Percentiles rank a stretch among this genome's conserved stretches.
Evolutionary conservation across 352 stramenopile genomes (phyloP).

Genomic region (Pythium guiyangense): DNA sequence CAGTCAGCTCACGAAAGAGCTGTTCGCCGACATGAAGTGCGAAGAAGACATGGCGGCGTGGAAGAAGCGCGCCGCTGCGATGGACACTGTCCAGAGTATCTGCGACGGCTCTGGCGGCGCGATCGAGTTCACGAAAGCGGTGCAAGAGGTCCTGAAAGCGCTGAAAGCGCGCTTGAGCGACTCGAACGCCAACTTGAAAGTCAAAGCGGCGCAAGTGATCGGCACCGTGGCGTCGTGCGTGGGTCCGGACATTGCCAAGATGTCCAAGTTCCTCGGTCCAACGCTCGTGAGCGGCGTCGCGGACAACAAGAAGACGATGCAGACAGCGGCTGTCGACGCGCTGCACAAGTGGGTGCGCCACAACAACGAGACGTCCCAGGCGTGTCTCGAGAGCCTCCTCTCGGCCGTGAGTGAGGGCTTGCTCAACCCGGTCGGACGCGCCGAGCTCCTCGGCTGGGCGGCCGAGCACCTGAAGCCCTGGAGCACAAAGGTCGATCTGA

Average conservation of each 20-base stretch:
- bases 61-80: constrained; percentile 82
- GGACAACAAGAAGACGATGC: constrained; percentile 90
- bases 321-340: constrained; percentile 65
- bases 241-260: constrained; percentile 67
- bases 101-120: constrained; percentile 68
- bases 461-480: constrained; percentile 61
- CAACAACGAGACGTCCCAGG: constrained; percentile 51
- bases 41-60: constrained; percentile 81
- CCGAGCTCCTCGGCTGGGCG: constrained; percentile 72
- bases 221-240: constrained; percentile 70
- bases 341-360: constrained; percentile 85
- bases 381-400: constrained; percentile 72
- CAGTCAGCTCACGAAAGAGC: constrained; percentile 77
- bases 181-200: constrained; percentile 86
- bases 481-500: constrained; percentile 65
- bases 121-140: constrained; percentile 82
- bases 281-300: constrained; percentile 66
- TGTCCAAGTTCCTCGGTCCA: constrained; percentile 75
- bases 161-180: constrained; percentile 79
- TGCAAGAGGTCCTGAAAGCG: constrained; percentile 68
- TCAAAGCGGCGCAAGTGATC: constrained; percentile 83
- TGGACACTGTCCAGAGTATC: constrained; percentile 74
- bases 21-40: constrained; percentile 84
- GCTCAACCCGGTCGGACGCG: constrained; percentile 71
- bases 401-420: constrained; percentile 65